Base-by-base conservation (phyloP, 441 rosid genomes). In the Arabidopsis lyrata region DNA sequence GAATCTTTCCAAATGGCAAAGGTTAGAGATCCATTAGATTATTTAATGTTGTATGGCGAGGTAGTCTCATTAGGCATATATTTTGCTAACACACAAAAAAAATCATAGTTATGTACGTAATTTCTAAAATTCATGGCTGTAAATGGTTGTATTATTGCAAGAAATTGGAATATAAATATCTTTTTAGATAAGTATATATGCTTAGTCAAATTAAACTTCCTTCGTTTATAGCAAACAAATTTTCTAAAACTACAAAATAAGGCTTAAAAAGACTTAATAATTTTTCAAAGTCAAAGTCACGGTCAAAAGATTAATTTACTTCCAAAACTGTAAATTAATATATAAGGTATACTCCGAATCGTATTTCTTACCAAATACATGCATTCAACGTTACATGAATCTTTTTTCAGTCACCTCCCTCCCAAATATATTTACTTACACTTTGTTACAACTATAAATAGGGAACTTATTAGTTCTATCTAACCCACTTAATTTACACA, bases 311-410 rank as follows among this genome's bases (percentile, higher is more conserved):
- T 35, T 2, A 35, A 35, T 35, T 8, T 8, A 35, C 41, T 36
- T 36, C 41, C 29, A 22, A 18, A 9, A 49, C 15, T 12, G 47
- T 42, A 13, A 18, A 8, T 47, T 47, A 47, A 3, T 3, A 47
- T 16, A 7, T 14, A 44, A n/a, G 8, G n/a, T 5, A n/a, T 44
- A 44, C 18, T 44, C 8, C 8, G 3, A 44, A 44, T n/a, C n/a
- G 3, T 44, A 42, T 14, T 32, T 14, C 8, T 44, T 16, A 2
- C 4, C 1, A 44, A 44, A 22, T 58, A 27, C 7, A 59, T 70
- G 60, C 75, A 59, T 49, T 70, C 49, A 68, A 42, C 34, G 32
- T 64, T 48, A 64, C 69, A 18, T 34, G 20, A 14, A 49, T 32
- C 3, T 24, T 32, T 16, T 12, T 34, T 18, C 14, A 65, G 10